phyloP scores from a whole-genome alignment of 139 green algal genomes.

The Chlorella sorokiniana region DNA sequence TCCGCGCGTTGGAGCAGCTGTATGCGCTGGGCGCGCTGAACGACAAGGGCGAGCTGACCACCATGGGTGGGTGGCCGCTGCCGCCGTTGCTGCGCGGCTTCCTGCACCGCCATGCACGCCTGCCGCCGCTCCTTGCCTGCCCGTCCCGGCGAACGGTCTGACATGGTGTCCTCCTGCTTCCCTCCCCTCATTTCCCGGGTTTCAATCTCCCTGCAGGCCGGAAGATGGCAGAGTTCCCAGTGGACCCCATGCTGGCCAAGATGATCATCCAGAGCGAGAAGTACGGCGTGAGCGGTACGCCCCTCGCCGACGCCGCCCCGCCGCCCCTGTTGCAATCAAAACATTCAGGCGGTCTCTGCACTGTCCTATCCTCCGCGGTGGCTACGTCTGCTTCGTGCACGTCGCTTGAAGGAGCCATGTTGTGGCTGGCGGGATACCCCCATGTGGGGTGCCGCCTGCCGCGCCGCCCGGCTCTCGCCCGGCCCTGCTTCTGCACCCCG shows the following conservation, averaged over 20 bases:
- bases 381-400: not conserved
- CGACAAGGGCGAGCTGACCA: slow-evolving; percentile 90
- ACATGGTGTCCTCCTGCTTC: not conserved
- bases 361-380: not conserved
- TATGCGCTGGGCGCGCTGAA: slow-evolving; percentile 98
- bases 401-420: too few relatives aligned
- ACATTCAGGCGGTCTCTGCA: not conserved
- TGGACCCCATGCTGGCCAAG: slow-evolving; percentile 97
- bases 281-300: too few relatives aligned
- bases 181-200: not conserved
- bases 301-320: too few relatives aligned
- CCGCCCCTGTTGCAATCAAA: not conserved
- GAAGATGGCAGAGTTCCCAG: slow-evolving; percentile 97
- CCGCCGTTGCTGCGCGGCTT: not conserved
- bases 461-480: too few relatives aligned
- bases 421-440: not conserved
- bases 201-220: slow-evolving; percentile 58
- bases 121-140: not conserved
- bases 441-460: not conserved
- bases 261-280: slow-evolving; percentile 87
- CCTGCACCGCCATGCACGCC: not conserved
- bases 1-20: slow-evolving; percentile 93
- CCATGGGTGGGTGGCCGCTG: slow-evolving; percentile 56
- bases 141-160: not conserved
- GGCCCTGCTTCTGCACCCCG: too few relatives aligned